Conservation (phyloP, 208 protist species). For the Acanthamoeba healyi region DNA sequence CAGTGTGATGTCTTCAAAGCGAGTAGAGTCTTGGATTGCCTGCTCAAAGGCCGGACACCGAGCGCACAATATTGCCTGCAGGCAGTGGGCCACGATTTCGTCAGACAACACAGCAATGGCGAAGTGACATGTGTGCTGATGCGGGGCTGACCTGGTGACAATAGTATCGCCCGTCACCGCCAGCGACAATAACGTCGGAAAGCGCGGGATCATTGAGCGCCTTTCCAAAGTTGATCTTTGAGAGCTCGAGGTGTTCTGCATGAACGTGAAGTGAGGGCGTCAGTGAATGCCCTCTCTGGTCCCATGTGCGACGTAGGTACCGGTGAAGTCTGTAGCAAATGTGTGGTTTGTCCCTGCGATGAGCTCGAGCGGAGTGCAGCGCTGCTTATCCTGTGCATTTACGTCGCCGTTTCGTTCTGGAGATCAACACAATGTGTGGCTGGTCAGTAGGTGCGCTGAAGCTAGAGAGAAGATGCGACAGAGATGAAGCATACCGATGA, state of each 20-base stretch:
- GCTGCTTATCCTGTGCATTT: not conserved
- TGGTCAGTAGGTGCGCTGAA: not conserved
- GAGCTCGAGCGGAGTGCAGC: not conserved
- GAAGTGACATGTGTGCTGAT: too few species aligned
- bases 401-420: constrained; percentile 9
- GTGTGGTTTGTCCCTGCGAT: constrained; percentile 2
- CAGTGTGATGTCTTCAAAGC: constrained; percentile 1
- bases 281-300: too few species aligned
- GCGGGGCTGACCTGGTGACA: not conserved
- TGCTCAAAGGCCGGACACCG: constrained; percentile 5
- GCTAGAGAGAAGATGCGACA: not conserved
- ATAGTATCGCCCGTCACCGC: not conserved
- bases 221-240: not conserved
- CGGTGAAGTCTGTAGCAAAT: not conserved
- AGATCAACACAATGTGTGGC: not conserved
- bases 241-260: constrained; percentile 28
- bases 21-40: constrained; percentile 2
- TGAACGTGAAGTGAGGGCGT: too few species aligned
- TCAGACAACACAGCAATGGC: not conserved
- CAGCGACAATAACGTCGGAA: not conserved
- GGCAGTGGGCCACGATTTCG: not conserved
- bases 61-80: not conserved
- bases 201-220: constrained; percentile 19
- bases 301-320: not conserved
- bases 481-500: constrained; percentile 12